Percentiles rank a stretch among this genome's conserved stretches.
phyloP scores from a whole-genome alignment of 331 rosid genomes.

The Phaseolus coccineus region DNA sequence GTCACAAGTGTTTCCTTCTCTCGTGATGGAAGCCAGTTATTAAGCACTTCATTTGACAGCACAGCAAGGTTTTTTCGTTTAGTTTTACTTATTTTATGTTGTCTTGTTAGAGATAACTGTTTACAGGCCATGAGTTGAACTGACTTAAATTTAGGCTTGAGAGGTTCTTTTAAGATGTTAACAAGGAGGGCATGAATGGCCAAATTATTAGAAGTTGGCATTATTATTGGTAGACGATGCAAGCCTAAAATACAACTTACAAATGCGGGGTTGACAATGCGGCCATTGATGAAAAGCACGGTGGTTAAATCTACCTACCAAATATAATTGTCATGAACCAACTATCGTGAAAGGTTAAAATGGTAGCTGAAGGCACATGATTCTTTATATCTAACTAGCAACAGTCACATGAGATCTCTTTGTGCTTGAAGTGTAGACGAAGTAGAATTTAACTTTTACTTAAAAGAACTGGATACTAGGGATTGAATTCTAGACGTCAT shows the following conservation, averaged over 20 bases:
- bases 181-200: conserved; percentile 18
- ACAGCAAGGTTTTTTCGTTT: conserved; percentile 75
- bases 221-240: conserved; percentile 13
- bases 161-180: conserved; percentile 19
- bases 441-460: background rate
- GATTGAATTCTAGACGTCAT: background rate
- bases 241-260: background rate
- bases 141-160: conserved; percentile 2
- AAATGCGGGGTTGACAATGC: background rate
- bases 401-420: background rate
- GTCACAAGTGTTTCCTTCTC: conserved; percentile 95
- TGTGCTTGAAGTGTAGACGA: background rate
- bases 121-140: conserved; percentile 10
- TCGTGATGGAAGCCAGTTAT: conserved; percentile 97
- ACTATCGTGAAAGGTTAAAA: background rate
- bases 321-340: background rate
- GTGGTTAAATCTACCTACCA: background rate
- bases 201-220: conserved; percentile 1
- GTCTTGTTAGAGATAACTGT: conserved; percentile 2
- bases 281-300: background rate
- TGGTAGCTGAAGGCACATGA: background rate
- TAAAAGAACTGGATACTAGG: background rate
- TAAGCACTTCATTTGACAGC: conserved; percentile 97
- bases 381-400: background rate
- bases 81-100: conserved; percentile 8